Evolutionary conservation across 2,329 filamentous ascomycete genomes (phyloP).

Genomic region (Cladosporium velox): DNA sequence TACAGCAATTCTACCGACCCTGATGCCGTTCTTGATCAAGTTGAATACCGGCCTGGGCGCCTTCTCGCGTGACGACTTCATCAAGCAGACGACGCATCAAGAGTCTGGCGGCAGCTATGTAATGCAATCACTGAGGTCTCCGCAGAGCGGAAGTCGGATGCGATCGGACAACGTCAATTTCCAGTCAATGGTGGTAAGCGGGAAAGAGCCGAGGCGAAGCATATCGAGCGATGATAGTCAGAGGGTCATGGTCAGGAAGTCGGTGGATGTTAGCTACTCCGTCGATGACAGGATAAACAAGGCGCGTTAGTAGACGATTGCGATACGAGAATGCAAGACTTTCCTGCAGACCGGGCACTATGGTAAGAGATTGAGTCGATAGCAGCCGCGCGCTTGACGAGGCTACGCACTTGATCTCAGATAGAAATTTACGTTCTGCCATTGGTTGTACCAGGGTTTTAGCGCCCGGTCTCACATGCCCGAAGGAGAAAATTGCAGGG

Average conservation of each 20-base stretch:
- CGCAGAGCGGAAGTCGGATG: neutral
- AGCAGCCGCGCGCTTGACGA: neutral
- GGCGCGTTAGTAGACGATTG: neutral
- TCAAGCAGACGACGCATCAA: slow-evolving; percentile 8
- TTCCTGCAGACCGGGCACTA: neutral
- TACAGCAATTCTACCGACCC: neutral
- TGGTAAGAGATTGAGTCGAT: neutral
- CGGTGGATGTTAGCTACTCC: slow-evolving; percentile 6
- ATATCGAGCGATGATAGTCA: slow-evolving; percentile 16
- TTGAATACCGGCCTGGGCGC: slow-evolving; percentile 16
- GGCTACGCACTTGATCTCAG: neutral
- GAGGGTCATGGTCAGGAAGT: slow-evolving; percentile 6
- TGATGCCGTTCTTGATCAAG: slow-evolving; percentile 14
- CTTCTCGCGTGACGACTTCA: slow-evolving; percentile 11
- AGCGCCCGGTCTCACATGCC: neutral
- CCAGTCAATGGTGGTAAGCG: slow-evolving; percentile 1
- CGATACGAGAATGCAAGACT: neutral
- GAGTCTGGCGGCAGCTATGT: slow-evolving; percentile 7
- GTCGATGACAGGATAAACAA: neutral
- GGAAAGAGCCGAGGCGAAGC: neutral
- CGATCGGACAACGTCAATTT: slow-evolving; percentile 3
- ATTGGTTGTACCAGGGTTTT: neutral
- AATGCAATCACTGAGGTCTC: slow-evolving; percentile 1
- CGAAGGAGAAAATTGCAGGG: neutral
- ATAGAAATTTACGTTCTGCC: neutral